These are phyloP conservation scores for Albizia julibrissin DNA, from an alignment of 306 rosid genomes.

Conservation along the genomic window DNA sequence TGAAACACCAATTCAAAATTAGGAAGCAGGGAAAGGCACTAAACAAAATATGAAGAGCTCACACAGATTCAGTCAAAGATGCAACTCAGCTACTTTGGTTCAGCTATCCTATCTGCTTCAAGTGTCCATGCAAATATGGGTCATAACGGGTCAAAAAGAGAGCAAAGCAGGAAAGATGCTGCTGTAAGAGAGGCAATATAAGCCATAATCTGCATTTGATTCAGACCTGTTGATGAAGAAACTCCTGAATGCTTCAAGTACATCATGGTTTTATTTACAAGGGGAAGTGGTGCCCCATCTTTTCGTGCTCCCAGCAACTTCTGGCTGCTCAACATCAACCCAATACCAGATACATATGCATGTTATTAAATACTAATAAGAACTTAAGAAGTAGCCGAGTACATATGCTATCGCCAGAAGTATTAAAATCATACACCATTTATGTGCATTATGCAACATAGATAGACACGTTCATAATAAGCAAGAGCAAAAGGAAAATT, in stretches of 20 bases:
- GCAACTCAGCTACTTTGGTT: conserved; percentile 16
- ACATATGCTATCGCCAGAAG: background rate
- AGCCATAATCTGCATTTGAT: conserved; percentile 35
- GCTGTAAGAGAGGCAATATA: conserved; percentile 31
- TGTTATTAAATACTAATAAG: background rate
- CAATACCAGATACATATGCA: conserved; percentile 1
- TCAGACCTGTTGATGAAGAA: conserved; percentile 46
- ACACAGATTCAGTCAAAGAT: conserved; percentile 17
- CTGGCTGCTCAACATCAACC: conserved; percentile 54
- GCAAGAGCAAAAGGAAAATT: background rate
- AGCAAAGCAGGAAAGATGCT: conserved; percentile 36
- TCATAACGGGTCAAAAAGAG: conserved; percentile 27
- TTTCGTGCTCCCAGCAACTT: conserved; percentile 72
- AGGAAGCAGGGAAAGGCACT: conserved; percentile 23
- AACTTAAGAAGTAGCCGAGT: background rate
- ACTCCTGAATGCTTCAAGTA: conserved; percentile 50
- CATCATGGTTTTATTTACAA: conserved; percentile 91
- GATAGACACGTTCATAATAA: background rate
- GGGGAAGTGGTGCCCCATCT: conserved; percentile 77
- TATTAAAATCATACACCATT: background rate
- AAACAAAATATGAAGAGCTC: conserved; percentile 9
- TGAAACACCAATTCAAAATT: background rate
- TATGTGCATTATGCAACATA: background rate
- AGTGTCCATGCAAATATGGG: conserved; percentile 1
- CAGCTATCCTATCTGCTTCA: conserved; percentile 44